Evolutionary conservation across 1,284 basidiomycete genomes (phyloP), one percentile per base, ranked within the genome.

Genomic region (Fomitopsis betulina): DNA sequence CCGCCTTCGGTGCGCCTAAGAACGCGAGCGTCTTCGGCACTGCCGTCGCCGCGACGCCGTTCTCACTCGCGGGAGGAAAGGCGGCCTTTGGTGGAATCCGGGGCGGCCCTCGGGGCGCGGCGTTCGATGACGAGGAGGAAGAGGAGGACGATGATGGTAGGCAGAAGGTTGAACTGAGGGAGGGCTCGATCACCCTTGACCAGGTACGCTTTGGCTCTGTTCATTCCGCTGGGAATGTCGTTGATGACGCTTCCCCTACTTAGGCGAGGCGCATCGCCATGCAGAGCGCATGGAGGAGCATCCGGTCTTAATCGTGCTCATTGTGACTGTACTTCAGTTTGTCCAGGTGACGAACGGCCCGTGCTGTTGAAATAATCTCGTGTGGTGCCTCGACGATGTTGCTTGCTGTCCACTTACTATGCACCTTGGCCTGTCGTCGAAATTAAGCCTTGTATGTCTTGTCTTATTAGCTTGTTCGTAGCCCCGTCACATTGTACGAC

Each of bases 101-200:
- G 32, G 63, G 65, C 76, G 87, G 61, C 71, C 72, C 57, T 73
- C 79, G 25, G 67, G 72, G 50, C 72, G 69, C 30, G 76, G 77
- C 47, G 63, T 17, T 78, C 77, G 85, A 85, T 63, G 78, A 70
- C 37, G 70, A 73, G 40, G 85, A 86, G 58, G 79, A 78, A 13
- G 83, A 84, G 5, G 87, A 89, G 0, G 87, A 88, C 0, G 81
- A 82, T 15, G 79, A 85, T 55, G 84, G 87, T 23, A 80, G 79
- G 63, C 89, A 92, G 73, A 81, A 75, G 65, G 81, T 93, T 39
- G 86, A 89, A 66, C 76, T 95, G 63, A 80, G 80, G 65, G 90
- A 92, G 68, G 89, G 87, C 66, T 86, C 87, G 30, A 94, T 96
- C 69, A 89, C 90, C 12, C 79, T 95, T 62, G 94, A 96, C 63